Conservation (phyloP, 768 basidiomycete genomes). For the Pulveroboletus frians region DNA sequence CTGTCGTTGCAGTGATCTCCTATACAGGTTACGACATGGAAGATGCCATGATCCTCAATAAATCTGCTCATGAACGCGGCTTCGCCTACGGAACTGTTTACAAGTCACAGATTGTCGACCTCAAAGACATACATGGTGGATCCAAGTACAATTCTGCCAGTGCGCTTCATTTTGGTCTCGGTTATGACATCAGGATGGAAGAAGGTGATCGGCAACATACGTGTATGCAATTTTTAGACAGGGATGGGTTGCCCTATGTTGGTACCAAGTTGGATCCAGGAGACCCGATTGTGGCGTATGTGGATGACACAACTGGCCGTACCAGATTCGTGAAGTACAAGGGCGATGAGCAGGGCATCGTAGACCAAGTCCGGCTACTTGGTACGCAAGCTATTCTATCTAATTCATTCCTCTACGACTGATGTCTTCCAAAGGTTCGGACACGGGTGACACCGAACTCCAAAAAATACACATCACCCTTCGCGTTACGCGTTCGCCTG, state of each 20-base stretch:
- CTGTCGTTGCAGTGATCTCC: slow-evolving; percentile 98
- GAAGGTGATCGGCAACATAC: slow-evolving; percentile 45
- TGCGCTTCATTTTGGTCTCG: slow-evolving; percentile 87
- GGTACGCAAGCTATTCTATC: slow-evolving; percentile 42
- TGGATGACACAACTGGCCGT: slow-evolving; percentile 76
- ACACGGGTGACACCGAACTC: slow-evolving; percentile 80
- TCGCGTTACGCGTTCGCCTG: slow-evolving; percentile 88
- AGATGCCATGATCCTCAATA: slow-evolving; percentile 99
- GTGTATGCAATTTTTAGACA: slow-evolving; percentile 54
- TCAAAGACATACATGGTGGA: slow-evolving; percentile 73
- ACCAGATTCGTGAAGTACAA: slow-evolving; percentile 94
- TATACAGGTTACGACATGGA: slow-evolving; percentile 99
- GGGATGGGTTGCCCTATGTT: slow-evolving; percentile 80
- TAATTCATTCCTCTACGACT: background rate
- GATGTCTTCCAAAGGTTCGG: slow-evolving; percentile 54
- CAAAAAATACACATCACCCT: slow-evolving; percentile 93
- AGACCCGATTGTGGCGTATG: slow-evolving; percentile 79
- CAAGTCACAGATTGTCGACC: slow-evolving; percentile 88
- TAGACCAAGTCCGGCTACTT: slow-evolving; percentile 87
- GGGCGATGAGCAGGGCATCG: slow-evolving; percentile 85
- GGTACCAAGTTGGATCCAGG: slow-evolving; percentile 68
- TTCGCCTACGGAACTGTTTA: slow-evolving; percentile 97
- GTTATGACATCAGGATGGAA: slow-evolving; percentile 58
- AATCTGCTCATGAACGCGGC: slow-evolving; percentile 96
- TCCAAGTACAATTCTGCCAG: slow-evolving; percentile 51